These are phyloP conservation scores for Vicia faba DNA, from an alignment of 306 rosid species.

Conservation along the genomic window DNA sequence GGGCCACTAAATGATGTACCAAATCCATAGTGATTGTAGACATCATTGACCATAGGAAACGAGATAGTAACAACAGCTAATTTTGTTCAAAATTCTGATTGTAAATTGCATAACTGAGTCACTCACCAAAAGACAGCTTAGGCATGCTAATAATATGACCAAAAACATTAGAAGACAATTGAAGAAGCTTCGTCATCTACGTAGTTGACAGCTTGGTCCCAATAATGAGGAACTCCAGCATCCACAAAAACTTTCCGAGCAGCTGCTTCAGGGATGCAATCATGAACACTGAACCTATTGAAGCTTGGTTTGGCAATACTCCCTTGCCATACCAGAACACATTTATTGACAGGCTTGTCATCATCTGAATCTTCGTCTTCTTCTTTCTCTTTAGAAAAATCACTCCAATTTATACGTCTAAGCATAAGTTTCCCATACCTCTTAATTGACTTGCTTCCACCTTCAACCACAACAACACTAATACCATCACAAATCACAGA, in stretches of 20 bases:
- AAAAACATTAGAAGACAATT: conserved; percentile 22
- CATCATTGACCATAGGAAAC: conserved; percentile 29
- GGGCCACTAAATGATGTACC: conserved; percentile 6
- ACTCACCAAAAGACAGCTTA: conserved; percentile 26
- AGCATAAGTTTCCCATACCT: conserved; percentile 93
- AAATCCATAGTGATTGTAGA: conserved; percentile 16
- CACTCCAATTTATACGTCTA: conserved; percentile 80
- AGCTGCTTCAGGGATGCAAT: conserved; percentile 95
- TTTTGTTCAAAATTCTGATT: conserved; percentile 30
- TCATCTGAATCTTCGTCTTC: conserved; percentile 63
- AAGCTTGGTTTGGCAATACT: conserved; percentile 81
- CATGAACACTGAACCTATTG: conserved; percentile 75
- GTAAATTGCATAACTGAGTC: conserved; percentile 32
- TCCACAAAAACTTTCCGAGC: conserved; percentile 76
- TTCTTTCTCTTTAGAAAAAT: conserved; percentile 67
- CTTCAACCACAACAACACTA: conserved; percentile 83
- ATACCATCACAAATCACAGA: conserved; percentile 78
- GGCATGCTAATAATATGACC: conserved; percentile 29
- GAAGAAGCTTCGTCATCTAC: conserved; percentile 52
- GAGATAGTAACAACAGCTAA: conserved; percentile 24
- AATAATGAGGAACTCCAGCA: conserved; percentile 91
- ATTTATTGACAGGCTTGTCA: conserved; percentile 72
- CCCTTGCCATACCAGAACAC: conserved; percentile 94
- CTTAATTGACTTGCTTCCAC: conserved; percentile 90
- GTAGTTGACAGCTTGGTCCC: conserved; percentile 83